These are phyloP conservation scores for Trichoderma afroharzianum DNA, from an alignment of 2,329 filamentous ascomycete species.

Conservation along the genomic window DNA sequence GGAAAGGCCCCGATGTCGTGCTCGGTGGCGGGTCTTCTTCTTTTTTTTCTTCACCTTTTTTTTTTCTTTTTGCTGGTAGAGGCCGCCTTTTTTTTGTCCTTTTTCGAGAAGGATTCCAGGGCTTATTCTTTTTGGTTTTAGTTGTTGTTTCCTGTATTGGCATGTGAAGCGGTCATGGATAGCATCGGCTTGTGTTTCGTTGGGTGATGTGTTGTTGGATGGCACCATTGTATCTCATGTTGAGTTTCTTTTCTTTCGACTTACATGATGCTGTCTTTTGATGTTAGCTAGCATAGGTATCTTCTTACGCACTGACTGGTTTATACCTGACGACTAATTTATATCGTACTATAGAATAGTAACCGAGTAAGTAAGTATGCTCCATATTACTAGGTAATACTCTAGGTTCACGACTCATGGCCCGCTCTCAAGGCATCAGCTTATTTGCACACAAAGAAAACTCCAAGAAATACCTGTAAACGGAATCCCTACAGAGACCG, in stretches of 20 bases:
- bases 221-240: background rate
- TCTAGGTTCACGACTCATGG: background rate
- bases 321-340: background rate
- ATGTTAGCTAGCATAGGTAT: background rate
- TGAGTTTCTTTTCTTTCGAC: background rate
- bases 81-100: background rate
- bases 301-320: background rate
- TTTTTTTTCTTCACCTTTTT: background rate
- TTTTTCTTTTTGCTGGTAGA: background rate
- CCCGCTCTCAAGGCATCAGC: background rate
- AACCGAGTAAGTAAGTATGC: background rate
- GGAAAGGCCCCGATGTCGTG: constrained; percentile 19
- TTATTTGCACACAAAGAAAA: background rate
- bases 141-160: background rate
- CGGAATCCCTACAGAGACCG: background rate
- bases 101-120: constrained; percentile 3
- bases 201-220: background rate
- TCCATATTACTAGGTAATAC: background rate
- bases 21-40: background rate
- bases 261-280: background rate
- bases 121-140: background rate
- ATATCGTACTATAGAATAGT: background rate
- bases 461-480: background rate
- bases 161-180: constrained; percentile 7
- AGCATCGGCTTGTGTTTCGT: background rate